Evolutionary conservation across 2,329 filamentous ascomycete species (phyloP).

Genomic region (Verticillium longisporum): DNA sequence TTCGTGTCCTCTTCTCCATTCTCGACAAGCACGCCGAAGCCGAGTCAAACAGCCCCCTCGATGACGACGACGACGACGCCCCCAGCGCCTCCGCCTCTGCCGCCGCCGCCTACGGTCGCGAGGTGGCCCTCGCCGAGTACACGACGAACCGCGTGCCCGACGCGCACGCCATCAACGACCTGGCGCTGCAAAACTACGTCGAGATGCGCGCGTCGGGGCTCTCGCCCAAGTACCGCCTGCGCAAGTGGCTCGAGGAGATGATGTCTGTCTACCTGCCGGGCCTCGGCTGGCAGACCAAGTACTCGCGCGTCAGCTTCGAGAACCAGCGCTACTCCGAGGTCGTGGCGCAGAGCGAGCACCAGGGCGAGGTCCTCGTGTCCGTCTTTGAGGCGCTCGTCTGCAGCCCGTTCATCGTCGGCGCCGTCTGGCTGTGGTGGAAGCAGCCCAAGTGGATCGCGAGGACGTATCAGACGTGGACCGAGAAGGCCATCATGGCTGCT

Average conservation of each 20-base stretch:
- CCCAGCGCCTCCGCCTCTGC: constrained; percentile 44
- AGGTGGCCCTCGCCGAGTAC: constrained; percentile 70
- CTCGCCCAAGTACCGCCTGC: constrained; percentile 66
- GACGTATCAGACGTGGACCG: neutral
- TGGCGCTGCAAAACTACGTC: constrained; percentile 83
- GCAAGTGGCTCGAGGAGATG: constrained; percentile 82
- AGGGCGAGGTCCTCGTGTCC: constrained; percentile 53
- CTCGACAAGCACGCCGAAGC: constrained; percentile 59
- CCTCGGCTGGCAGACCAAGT: constrained; percentile 87
- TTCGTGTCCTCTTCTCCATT: constrained; percentile 76
- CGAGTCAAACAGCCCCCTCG: constrained; percentile 35
- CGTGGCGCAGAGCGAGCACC: constrained; percentile 58
- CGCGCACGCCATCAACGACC: constrained; percentile 83
- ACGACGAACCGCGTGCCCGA: constrained; percentile 67
- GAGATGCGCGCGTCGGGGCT: constrained; percentile 90
- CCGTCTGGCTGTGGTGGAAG: constrained; percentile 12
- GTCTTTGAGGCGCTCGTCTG: constrained; percentile 7
- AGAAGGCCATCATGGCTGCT: neutral
- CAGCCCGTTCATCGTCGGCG: constrained; percentile 7
- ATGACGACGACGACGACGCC: constrained; percentile 23
- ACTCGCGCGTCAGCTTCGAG: constrained; percentile 85
- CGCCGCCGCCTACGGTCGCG: constrained; percentile 50
- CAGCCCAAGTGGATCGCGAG: constrained; percentile 6
- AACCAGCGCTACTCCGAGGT: constrained; percentile 89
- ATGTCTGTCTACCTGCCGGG: constrained; percentile 69